Evolutionary conservation across 352 stramenopile genomes (phyloP).

Genomic region (Pythium chondricola): DNA sequence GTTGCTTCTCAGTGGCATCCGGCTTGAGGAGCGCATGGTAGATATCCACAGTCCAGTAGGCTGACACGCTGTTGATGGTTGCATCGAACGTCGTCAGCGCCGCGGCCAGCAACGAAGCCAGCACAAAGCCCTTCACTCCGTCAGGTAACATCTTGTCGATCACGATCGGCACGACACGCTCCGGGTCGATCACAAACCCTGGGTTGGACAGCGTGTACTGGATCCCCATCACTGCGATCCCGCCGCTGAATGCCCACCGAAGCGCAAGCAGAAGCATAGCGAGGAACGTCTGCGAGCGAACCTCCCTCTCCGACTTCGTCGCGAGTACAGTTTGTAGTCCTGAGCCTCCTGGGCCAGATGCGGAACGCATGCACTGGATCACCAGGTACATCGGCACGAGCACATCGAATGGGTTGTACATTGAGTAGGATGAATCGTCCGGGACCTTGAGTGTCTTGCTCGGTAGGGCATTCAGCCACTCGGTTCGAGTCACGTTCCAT

Average conservation of each 20-base stretch:
- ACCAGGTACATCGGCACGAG: conserved; percentile 55
- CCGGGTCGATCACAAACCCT: conserved; percentile 49
- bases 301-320: conserved; percentile 76
- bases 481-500: conserved; percentile 36
- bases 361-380: conserved; percentile 62
- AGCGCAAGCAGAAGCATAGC: conserved; percentile 67
- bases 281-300: conserved; percentile 69
- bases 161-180: conserved; percentile 67
- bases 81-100: conserved; percentile 79
- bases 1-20: conserved; percentile 39
- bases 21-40: conserved; percentile 69
- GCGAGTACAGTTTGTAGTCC: conserved; percentile 65
- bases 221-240: conserved; percentile 64
- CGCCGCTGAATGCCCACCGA: conserved; percentile 72
- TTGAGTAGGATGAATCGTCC: conserved; percentile 44
- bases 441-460: conserved; percentile 30
- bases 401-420: conserved; percentile 68
- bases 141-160: conserved; percentile 68
- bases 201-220: conserved; percentile 46
- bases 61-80: conserved; percentile 69
- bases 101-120: conserved; percentile 61
- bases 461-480: conserved; percentile 45
- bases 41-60: conserved; percentile 81
- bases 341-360: conserved; percentile 59
- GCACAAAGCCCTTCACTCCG: conserved; percentile 57